These are phyloP conservation scores for Nicotiana sylvestris DNA, from an alignment of 257 asterid species.

Conservation along the genomic window DNA sequence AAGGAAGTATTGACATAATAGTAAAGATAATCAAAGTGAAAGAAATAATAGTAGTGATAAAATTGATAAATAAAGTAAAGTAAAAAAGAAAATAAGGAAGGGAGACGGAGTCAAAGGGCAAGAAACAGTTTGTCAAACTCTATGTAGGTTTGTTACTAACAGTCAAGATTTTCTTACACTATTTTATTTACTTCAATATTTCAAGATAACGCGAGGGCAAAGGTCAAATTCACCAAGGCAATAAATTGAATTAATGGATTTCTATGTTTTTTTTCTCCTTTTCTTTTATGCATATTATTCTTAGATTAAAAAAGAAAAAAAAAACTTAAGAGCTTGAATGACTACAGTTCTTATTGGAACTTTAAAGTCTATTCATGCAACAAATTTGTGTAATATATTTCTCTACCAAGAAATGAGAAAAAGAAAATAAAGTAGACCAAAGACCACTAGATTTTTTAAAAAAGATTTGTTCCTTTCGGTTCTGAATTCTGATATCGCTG, in stretches of 20 bases:
- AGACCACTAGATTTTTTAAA: neutral
- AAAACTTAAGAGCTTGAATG: too few relatives aligned
- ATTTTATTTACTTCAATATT: neutral
- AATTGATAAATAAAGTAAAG: too few relatives aligned
- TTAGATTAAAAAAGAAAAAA: too few relatives aligned
- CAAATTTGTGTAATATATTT: neutral
- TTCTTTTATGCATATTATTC: too few relatives aligned
- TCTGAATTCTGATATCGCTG: neutral
- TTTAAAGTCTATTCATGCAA: neutral
- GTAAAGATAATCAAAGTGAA: too few relatives aligned
- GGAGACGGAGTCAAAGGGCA: too few relatives aligned
- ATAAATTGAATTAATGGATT: neutral
- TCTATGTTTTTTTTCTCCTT: too few relatives aligned
- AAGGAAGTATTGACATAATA: too few relatives aligned
- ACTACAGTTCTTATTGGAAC: neutral
- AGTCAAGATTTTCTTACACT: neutral
- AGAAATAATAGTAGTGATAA: too few relatives aligned
- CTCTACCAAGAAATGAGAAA: neutral
- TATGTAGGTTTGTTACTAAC: neutral
- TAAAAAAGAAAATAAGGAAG: too few relatives aligned
- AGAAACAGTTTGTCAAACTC: neutral
- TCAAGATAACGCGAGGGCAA: neutral
- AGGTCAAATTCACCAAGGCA: neutral
- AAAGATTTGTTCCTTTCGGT: neutral
- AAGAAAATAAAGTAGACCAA: too few relatives aligned